Evolutionary conservation across 768 basidiomycete genomes (phyloP).

Genomic region (Naganishia friedmannii): DNA sequence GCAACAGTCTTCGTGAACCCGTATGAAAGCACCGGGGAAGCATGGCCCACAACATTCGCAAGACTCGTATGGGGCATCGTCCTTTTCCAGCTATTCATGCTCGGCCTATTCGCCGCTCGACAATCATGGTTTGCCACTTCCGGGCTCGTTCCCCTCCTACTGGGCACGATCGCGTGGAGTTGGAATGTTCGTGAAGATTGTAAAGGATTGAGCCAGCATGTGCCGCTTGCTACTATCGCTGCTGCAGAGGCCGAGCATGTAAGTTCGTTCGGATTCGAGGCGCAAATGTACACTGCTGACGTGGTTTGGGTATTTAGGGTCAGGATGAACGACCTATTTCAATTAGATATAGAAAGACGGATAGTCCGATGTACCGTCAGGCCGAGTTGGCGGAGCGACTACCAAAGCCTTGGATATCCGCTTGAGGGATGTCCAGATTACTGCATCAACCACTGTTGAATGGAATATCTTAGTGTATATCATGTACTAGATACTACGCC

Average conservation of each 20-base stretch:
- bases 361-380: conserved; percentile 26
- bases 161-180: conserved; percentile 72
- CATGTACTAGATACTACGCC: neutral
- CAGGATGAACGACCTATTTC: conserved; percentile 26
- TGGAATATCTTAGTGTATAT: too few species aligned
- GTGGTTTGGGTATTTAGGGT: neutral
- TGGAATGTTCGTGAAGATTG: conserved; percentile 71
- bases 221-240: conserved; percentile 65
- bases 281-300: neutral
- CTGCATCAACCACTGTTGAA: too few species aligned
- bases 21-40: conserved; percentile 94
- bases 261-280: neutral
- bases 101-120: conserved; percentile 79
- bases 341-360: conserved; percentile 18
- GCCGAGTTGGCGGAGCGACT: conserved; percentile 25
- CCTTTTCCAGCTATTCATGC: conserved; percentile 95
- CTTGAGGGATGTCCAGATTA: neutral
- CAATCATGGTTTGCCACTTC: conserved; percentile 62
- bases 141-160: conserved; percentile 71
- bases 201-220: conserved; percentile 71
- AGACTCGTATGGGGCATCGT: conserved; percentile 88
- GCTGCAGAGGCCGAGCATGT: conserved; percentile 23
- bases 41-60: conserved; percentile 92
- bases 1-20: conserved; percentile 93
- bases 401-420: conserved; percentile 31